These are phyloP conservation scores for Ambrosiella beaveri DNA, from an alignment of 2,329 filamentous ascomycete species.

Conservation along the genomic window DNA sequence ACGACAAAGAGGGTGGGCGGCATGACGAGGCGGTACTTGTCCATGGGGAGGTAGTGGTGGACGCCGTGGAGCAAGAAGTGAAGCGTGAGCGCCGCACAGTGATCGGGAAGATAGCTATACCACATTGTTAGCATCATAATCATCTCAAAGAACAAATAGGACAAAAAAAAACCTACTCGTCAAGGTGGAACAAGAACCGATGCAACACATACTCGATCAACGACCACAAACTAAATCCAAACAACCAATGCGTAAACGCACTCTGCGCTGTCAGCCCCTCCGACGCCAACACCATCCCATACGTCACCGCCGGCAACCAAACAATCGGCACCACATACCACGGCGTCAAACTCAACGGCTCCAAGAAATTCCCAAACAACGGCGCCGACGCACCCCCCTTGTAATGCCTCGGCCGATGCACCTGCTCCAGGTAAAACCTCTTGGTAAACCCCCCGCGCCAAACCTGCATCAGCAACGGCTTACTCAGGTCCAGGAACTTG, in stretches of 20 bases:
- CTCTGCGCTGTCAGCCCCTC: conserved; percentile 32
- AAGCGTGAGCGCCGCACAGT: conserved; percentile 64
- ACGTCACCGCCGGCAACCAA: conserved; percentile 69
- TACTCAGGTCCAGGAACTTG: conserved; percentile 83
- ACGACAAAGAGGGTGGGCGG: conserved; percentile 73
- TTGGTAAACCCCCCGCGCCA: conserved; percentile 80
- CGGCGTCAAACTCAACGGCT: conserved; percentile 84
- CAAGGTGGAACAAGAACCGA: conserved; percentile 83
- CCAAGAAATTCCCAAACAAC: conserved; percentile 94
- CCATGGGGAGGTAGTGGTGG: conserved; percentile 98
- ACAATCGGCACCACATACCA: conserved; percentile 79
- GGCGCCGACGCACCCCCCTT: conserved; percentile 83
- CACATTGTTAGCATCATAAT: conserved; percentile 18
- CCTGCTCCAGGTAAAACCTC: conserved; percentile 91
- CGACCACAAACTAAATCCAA: conserved; percentile 69
- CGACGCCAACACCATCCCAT: conserved; percentile 50
- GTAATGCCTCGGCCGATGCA: conserved; percentile 91
- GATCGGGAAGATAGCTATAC: conserved; percentile 68
- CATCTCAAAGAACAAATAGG: background rate
- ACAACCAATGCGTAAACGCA: conserved; percentile 42
- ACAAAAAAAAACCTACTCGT: conserved; percentile 45
- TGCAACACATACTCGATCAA: conserved; percentile 80
- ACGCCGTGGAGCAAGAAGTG: conserved; percentile 95
- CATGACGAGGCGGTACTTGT: conserved; percentile 93
- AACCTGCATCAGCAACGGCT: conserved; percentile 71